Evolutionary conservation across 139 green algal species (phyloP).

Genomic region (Parachlorella kessleri): DNA sequence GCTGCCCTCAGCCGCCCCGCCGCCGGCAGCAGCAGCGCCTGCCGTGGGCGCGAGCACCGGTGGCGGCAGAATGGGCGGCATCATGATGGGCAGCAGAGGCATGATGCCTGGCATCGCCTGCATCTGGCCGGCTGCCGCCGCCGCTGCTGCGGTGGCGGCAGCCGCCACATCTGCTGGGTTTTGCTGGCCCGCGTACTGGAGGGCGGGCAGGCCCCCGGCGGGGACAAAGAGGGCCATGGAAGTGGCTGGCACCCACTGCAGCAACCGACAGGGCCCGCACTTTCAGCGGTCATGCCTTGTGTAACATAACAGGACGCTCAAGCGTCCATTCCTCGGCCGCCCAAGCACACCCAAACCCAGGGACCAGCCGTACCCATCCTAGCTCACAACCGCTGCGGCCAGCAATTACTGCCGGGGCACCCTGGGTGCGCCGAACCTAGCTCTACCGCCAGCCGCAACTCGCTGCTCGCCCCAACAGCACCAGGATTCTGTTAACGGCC

Average conservation of each 20-base stretch:
- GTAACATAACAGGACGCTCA: neutral
- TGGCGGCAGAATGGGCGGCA: constrained; percentile 35
- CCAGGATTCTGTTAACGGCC: no score
- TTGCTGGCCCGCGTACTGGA: constrained; percentile 73
- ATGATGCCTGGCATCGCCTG: constrained; percentile 19
- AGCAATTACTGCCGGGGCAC: no score
- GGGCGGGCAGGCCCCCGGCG: constrained; percentile 23
- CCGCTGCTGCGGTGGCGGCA: neutral
- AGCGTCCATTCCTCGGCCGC: neutral
- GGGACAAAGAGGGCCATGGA: constrained; percentile 63
- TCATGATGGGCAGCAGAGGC: constrained; percentile 32
- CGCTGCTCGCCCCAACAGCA: no score
- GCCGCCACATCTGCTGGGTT: constrained; percentile 15
- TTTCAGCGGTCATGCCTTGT: neutral
- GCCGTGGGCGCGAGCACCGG: neutral
- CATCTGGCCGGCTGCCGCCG: constrained; percentile 7
- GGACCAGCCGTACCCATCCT: no score
- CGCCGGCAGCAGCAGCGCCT: neutral
- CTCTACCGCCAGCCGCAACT: no score
- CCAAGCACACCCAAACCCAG: neutral
- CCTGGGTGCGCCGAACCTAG: no score
- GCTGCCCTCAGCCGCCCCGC: neutral
- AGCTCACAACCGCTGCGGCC: no score
- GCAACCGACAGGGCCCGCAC: neutral
- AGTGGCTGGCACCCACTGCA: constrained; percentile 55